Evolutionary conservation across 2,329 filamentous ascomycete genomes (phyloP).

Genomic region (Aspergillus novoparasiticus): DNA sequence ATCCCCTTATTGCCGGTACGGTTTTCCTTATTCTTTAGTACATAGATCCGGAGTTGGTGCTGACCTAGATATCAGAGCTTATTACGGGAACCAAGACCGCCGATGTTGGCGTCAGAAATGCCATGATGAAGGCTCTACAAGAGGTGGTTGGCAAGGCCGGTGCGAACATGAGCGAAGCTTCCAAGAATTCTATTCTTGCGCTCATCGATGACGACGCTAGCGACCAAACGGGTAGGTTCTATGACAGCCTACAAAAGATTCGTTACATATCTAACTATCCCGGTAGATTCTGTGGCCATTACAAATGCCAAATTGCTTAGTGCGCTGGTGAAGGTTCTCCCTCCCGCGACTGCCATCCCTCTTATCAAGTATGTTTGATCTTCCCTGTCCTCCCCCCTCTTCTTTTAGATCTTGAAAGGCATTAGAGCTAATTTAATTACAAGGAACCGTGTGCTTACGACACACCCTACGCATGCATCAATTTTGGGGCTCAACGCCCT

Average conservation of each 20-base stretch:
- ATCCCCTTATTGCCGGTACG: conserved; percentile 75
- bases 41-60: conserved; percentile 8
- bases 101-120: conserved; percentile 83
- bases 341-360: conserved; percentile 65
- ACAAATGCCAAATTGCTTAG: conserved; percentile 90
- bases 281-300: conserved; percentile 69
- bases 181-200: conserved; percentile 79
- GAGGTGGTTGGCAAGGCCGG: conserved; percentile 96
- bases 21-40: conserved; percentile 2
- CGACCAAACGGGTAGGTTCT: conserved; percentile 63
- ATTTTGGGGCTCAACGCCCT: conserved; percentile 87
- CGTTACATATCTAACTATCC: conserved; percentile 19
- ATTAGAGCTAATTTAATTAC: conserved; percentile 44
- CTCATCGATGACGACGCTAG: conserved; percentile 85
- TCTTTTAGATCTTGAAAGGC: not conserved
- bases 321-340: conserved; percentile 83
- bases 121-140: conserved; percentile 95
- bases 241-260: not conserved
- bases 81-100: conserved; percentile 93
- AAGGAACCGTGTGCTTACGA: conserved; percentile 76
- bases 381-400: not conserved
- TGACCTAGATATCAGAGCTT: conserved; percentile 60
- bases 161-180: conserved; percentile 89
- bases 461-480: conserved; percentile 74
- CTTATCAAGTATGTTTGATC: conserved; percentile 56